A percentile compares a stretch with the other conserved stretches of the same genome.
phyloP scores from a whole-genome alignment of 805 yeast genomes.

The Yamadazyma ubonensis region DNA sequence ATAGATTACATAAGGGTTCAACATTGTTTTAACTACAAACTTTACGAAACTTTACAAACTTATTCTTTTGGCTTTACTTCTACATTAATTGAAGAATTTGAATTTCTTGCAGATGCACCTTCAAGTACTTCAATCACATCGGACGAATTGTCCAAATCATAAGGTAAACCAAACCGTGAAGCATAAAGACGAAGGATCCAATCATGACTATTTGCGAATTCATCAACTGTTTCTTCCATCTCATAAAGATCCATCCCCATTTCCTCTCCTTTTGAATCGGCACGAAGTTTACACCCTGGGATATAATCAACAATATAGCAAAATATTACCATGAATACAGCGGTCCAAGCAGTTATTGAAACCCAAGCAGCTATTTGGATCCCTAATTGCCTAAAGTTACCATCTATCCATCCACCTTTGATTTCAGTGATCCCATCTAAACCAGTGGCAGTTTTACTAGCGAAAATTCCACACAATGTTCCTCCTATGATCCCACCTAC shows the following conservation, averaged over 20 bases:
- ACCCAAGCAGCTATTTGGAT: constrained; percentile 46
- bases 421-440: constrained; percentile 45
- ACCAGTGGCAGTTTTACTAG: constrained; percentile 42
- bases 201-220: constrained; percentile 33
- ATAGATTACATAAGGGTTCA: too few species aligned
- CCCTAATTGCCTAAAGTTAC: constrained; percentile 46
- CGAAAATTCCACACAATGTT: constrained; percentile 45
- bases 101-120: constrained; percentile 15
- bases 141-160: constrained; percentile 17
- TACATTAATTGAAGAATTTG: constrained; percentile 13
- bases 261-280: constrained; percentile 45
- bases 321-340: constrained; percentile 39
- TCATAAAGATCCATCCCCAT: constrained; percentile 52
- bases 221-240: constrained; percentile 49
- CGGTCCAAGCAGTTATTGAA: constrained; percentile 45
- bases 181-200: constrained; percentile 25
- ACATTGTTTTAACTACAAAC: too few species aligned
- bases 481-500: constrained; percentile 48
- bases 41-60: too few species aligned
- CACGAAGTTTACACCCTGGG: constrained; percentile 50
- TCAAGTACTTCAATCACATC: constrained; percentile 20
- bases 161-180: constrained; percentile 17
- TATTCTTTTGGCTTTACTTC: constrained; percentile 14
- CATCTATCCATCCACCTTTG: constrained; percentile 48
- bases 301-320: constrained; percentile 49